Conservation (phyloP, 768 basidiomycete genomes). For the Rubroboletus pulcherrimus region DNA sequence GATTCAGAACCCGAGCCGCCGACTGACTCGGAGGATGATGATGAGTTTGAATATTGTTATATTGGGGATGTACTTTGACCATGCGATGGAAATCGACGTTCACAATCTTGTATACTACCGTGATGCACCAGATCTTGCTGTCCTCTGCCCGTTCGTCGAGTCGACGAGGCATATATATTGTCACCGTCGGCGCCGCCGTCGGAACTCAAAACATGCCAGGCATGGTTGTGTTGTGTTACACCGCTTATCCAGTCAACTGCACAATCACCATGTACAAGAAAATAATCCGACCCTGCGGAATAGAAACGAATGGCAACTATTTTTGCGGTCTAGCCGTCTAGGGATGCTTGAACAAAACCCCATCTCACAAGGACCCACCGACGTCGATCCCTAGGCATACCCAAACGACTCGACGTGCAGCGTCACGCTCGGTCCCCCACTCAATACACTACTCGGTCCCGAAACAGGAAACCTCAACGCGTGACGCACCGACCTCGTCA, state of each 20-base stretch:
- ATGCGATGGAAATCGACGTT: too few relatives aligned
- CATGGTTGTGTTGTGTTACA: background rate
- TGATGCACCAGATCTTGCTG: too few relatives aligned
- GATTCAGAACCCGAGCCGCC: conserved; percentile 24
- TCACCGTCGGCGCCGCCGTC: conserved; percentile 1
- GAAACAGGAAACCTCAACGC: conserved; percentile 38
- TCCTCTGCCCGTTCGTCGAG: background rate
- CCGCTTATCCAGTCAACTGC: background rate
- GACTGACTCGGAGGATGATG: conserved; percentile 24
- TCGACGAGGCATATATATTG: background rate
- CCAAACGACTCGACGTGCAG: conserved; percentile 41
- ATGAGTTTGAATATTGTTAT: conserved; percentile 27
- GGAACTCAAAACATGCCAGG: background rate
- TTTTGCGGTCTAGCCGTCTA: too few relatives aligned
- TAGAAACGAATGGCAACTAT: background rate
- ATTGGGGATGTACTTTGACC: conserved; percentile 2
- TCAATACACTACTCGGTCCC: conserved; percentile 24
- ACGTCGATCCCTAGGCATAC: conserved; percentile 27
- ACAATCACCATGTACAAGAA: background rate
- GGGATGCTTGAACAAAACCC: background rate
- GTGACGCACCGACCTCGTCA: conserved; percentile 37
- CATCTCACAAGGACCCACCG: background rate
- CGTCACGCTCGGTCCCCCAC: conserved; percentile 37
- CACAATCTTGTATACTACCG: too few relatives aligned
- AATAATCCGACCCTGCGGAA: background rate